Base-by-base conservation (phyloP, 225 moss, liverwort and hornwort genomes). In the Climacium dendroides region DNA sequence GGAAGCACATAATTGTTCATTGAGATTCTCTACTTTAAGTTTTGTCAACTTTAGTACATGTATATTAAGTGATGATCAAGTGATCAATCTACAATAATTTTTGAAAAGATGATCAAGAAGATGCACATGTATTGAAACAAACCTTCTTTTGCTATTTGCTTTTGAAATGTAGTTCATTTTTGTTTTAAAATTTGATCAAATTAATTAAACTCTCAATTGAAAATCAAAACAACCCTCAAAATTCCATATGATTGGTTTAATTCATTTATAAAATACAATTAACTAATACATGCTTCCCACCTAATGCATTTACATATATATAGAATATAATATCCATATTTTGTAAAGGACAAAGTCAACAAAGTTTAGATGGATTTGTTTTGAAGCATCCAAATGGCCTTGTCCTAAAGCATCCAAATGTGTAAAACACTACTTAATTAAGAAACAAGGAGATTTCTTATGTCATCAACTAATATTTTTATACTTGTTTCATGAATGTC, bases 41-140 rank as follows among this genome's bases (percentile, higher is more conserved):
- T 66, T 1, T 12, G 0, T 20, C n/a, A 65, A 65, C 23, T 67
- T n/a, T 30, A 20, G 11, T 20, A 20, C 2, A n/a, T 20, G 3
- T 37, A 12, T 66, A 11, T 1, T 12, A 11, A 6, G 11, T 22
- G 11, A 37, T 37, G 7, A 37, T 13, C 12, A 67, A 37, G 4
- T 5, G 1, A 2, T 35, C 0, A 0, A 34, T 35, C 14, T 0
- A 35, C 5, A 35, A 65, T 5, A 35, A 19, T 19, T 10, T 35
- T 65, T 18, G 10, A 0, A 0, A n/a, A 65, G 18, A 34, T 10
- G 1, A 34, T 34, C 6, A n/a, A 65, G 11, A 20, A 65, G 7
- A 19, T 35, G 65, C 35, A 35, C 0, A 3, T 65, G 65, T 65
- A 20, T 20, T 66, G 11, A 66, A 39, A 26, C 8, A 8, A 14